phyloP scores from a whole-genome alignment of 176 grass and related monocot genomes.

The Saccharum spontaneum region DNA sequence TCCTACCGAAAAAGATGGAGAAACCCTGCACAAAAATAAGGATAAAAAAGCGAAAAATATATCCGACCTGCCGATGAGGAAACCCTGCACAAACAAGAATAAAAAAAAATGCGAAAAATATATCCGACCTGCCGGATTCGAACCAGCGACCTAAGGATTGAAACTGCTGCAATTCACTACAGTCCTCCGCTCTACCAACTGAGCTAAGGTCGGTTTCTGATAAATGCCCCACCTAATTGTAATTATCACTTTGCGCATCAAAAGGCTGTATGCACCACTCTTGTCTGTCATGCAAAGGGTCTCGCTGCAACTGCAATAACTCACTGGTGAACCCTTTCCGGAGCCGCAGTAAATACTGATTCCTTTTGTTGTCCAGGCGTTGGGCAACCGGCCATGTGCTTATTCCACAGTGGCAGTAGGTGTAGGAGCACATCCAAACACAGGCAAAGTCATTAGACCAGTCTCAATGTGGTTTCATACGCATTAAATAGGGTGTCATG shows the following conservation, averaged over 20 bases:
- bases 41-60: neutral
- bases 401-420: neutral
- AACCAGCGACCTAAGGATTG: conserved; percentile 93
- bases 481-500: too few relatives aligned
- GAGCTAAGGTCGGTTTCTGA: conserved; percentile 75
- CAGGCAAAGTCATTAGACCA: too few relatives aligned
- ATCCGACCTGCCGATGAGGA: too few relatives aligned
- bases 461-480: too few relatives aligned
- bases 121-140: conserved; percentile 81
- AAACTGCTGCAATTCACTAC: conserved; percentile 43
- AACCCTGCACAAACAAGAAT: neutral
- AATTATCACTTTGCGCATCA: too few relatives aligned
- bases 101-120: neutral
- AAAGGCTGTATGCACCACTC: neutral
- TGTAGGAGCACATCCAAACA: neutral
- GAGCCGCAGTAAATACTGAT: neutral
- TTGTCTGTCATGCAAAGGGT: too few relatives aligned
- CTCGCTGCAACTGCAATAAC: neutral
- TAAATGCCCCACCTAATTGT: too few relatives aligned
- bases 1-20: too few relatives aligned
- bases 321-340: neutral
- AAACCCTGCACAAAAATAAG: too few relatives aligned
- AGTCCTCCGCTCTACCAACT: conserved; percentile 99
- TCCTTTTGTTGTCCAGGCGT: neutral
- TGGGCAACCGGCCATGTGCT: neutral